Evolutionary conservation across 495 filamentous ascomycete genomes (phyloP), one percentile per base, ranked within the genome.

Genomic region (Cudoniella acicularis): DNA sequence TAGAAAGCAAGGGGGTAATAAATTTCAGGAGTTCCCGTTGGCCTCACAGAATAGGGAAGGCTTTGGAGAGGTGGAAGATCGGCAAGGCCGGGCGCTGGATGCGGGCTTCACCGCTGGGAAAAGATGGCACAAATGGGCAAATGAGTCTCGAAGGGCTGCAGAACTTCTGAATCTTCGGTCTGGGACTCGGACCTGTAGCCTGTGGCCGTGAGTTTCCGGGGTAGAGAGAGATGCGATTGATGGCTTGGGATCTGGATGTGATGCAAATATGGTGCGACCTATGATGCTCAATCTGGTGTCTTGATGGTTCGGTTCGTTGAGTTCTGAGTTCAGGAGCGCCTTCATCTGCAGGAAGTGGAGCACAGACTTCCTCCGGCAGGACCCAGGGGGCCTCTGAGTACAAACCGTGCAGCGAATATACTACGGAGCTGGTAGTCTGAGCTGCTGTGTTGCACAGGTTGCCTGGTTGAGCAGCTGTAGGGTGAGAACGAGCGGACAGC

Each of bases 241-340:
- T 51, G 59, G 30, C 36, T 49, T 48, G 40, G 57, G 42, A 60
- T 27, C 41, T 22, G 13, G 43, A 10, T 2, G 17, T 49, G 42
- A 36, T 49, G 42, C 54, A 61, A 56, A 61, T 62, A 54, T 25
- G 36, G 40, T 51, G 45, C 41, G 11, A 56, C 27, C 47, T 47
- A 49, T 17, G 20, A 13, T 16, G 53, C 59, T 49, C 16, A 23
- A 57, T 57, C 6, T 49, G 51, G 43, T 26, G 26, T 24, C 54
- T 13, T 36, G 30, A 13, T 36, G 30, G 30, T 36, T 36, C 30
- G 30, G 54, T 57, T 57, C 54, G 24, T 50, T 43, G 42, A 57
- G 17, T 10, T 10, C 17, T 10, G 17, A 49, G 27, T n/a, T 48
- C 16, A 24, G 49, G 16, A 23, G 49, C 57, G 30, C 13, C 30